Conservation (phyloP, 441 rosid species). For the Euphorbia corollata region DNA sequence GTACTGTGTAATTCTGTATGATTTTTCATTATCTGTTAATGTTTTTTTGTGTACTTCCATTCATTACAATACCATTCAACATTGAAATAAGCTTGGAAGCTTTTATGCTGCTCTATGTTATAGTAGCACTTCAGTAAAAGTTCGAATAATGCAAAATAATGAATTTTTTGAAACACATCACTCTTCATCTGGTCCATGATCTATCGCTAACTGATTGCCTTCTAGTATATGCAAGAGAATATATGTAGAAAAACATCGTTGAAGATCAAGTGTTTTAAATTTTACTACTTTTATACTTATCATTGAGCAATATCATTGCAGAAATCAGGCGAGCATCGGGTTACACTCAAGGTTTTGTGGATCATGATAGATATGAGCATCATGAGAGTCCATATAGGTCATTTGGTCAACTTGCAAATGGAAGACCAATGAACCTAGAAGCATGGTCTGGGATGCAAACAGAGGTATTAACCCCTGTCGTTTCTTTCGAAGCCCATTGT, state of each 20-base stretch:
- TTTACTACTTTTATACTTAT: conserved; percentile 14
- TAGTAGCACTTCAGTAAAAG: background rate
- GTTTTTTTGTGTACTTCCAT: no score
- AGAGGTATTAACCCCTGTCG: conserved; percentile 46
- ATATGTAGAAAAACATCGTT: background rate
- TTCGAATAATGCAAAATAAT: background rate
- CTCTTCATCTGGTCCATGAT: background rate
- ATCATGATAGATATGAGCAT: conserved; percentile 67
- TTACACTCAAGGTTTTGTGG: conserved; percentile 43
- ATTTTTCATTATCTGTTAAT: background rate
- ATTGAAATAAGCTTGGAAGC: no score
- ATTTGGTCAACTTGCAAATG: conserved; percentile 57
- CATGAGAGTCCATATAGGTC: conserved; percentile 75
- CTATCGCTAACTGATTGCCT: background rate
- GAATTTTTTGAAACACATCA: background rate
- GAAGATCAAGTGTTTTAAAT: background rate
- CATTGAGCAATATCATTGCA: conserved; percentile 30
- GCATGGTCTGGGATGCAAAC: conserved; percentile 75
- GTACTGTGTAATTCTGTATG: conserved; percentile 5
- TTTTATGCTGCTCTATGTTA: background rate
- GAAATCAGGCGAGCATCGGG: conserved; percentile 69
- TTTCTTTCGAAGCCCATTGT: background rate
- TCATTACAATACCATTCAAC: no score
- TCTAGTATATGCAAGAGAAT: background rate
- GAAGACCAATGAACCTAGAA: conserved; percentile 64